phyloP scores from a whole-genome alignment of 495 filamentous ascomycete species.

The Neurospora sp. region DNA sequence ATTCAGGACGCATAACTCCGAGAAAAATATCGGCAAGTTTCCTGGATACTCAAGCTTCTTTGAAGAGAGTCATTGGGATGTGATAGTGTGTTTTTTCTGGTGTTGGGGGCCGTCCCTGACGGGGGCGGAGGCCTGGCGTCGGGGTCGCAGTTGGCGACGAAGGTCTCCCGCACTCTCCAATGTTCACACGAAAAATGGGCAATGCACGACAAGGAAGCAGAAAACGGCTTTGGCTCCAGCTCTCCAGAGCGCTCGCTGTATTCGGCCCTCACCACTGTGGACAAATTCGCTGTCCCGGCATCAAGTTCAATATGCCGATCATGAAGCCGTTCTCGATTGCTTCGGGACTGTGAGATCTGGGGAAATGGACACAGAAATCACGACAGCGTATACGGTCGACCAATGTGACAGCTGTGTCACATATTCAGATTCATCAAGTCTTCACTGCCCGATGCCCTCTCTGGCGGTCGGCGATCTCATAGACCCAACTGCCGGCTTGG shows the following conservation, averaged over 20 bases:
- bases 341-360: not conserved
- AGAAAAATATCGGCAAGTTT: not conserved
- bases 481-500: not conserved
- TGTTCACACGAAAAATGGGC: not conserved
- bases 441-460: not conserved
- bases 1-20: not conserved
- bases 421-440: not conserved
- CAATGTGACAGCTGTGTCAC: not conserved
- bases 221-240: not conserved
- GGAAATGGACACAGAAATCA: not conserved
- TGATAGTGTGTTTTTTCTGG: not conserved
- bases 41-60: too few relatives aligned
- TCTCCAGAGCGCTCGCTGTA: not conserved
- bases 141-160: not conserved
- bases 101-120: not conserved
- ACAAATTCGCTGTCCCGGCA: not conserved
- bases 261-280: not conserved
- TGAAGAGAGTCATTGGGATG: too few relatives aligned
- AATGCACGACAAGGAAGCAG: not conserved
- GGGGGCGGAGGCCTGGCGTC: not conserved
- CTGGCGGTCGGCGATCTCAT: not conserved
- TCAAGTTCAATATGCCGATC: not conserved
- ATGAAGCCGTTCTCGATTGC: not conserved
- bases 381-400: not conserved
- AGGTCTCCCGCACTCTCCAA: not conserved